Base-by-base conservation (phyloP, 306 rosid species). In the Gastrolobium bilobum region DNA sequence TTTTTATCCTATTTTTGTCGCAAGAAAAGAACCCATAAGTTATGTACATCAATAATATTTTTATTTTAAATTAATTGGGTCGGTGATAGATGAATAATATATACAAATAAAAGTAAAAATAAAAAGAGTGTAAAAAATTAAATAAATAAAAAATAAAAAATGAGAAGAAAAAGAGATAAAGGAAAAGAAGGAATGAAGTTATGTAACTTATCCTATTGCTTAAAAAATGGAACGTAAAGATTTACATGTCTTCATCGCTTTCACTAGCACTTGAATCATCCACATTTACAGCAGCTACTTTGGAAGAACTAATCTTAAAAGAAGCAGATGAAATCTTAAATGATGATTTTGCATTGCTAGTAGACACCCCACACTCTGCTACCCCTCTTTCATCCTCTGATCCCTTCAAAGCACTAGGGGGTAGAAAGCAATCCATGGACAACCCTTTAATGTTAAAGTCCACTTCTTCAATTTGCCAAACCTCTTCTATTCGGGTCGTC, bases 381-480 rank as follows among this genome's bases (percentile, higher is more conserved):
- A 53, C 44, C 9, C 15, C 89, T 59, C 81, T 79, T 10, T 75
- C 91, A 58, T 89, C 93, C 71, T 85, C 93, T 9, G 10, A 33
- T 75, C 78, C 86, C 85, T 86, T 88, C 70, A 94, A 60, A 75
- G 92, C 99, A 54, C 92, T 86, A 10, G 98, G 99, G 2, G 99
- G 89, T 83, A 94, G 37, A 62, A 94, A 94, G 58, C 96, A 92
- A 39, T 94, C 98, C 81, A 82, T 78, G 59, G 91, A 87, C 82
- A 95, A 84, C 0, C 99, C 99, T 87, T 84, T 89, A 2, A 95
- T 85, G 83, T 94, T 93, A 42, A 95, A 95, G 35, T 87, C 99
- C n/a, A 95, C 97, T 71, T 95, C 99, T 63, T 95, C 99, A 14
- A 95, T 91, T 44, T 77, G 78, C 99, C 99, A 92, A 62, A 38